Evolutionary conservation across 2,329 filamentous ascomycete species (phyloP).

Genomic region (Diplodia corticola): DNA sequence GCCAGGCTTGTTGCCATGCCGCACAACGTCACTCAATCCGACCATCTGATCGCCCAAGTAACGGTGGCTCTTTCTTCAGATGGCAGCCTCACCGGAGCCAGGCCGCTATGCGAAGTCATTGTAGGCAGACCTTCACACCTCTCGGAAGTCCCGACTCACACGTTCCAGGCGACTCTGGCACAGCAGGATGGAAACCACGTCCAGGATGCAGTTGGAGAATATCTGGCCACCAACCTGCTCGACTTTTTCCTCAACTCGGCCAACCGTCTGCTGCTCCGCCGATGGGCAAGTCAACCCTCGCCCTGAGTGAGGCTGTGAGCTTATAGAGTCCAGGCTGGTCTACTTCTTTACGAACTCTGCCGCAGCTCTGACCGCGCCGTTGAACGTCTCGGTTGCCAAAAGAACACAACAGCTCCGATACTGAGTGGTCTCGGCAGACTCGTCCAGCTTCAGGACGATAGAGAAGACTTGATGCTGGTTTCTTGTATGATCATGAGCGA

Average conservation of each 20-base stretch:
- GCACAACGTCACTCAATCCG: background rate
- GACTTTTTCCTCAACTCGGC: background rate
- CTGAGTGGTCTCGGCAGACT: conserved; percentile 29
- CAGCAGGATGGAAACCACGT: background rate
- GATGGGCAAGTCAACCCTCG: background rate
- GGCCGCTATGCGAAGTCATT: background rate
- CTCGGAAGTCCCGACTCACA: background rate
- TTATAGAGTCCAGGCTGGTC: background rate
- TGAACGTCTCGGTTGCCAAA: background rate
- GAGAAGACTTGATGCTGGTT: conserved; percentile 36
- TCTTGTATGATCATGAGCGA: conserved; percentile 35
- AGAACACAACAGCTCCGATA: too few relatives aligned
- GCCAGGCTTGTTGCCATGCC: background rate
- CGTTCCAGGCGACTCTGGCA: background rate
- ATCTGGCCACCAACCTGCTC: background rate
- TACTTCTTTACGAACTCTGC: conserved; percentile 6
- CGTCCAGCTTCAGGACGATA: conserved; percentile 29
- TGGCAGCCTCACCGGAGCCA: background rate
- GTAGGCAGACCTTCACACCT: background rate
- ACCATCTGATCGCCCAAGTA: background rate
- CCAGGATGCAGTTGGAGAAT: background rate
- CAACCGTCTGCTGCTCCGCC: background rate
- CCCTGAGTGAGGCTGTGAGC: background rate
- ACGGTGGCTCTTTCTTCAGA: background rate
- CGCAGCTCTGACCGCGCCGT: background rate